phyloP scores from a whole-genome alignment of 257 asterid genomes.

The Avicennia marina region DNA sequence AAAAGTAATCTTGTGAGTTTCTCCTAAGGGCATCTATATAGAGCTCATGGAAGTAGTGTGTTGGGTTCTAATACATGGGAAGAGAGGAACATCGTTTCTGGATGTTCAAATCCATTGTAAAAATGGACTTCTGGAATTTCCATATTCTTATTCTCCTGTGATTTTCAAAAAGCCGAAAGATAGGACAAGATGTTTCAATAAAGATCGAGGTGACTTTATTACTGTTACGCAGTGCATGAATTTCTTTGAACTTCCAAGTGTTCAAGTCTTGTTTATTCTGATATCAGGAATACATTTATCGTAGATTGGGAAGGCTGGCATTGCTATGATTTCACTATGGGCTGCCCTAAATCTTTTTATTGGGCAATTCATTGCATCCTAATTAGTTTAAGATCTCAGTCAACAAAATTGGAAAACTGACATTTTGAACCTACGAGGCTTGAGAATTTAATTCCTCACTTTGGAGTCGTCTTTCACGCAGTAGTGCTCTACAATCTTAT shows the following conservation, averaged over 20 bases:
- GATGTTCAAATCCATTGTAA: conserved; percentile 9
- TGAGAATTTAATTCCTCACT: no score
- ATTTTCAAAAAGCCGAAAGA: neutral
- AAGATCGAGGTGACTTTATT: neutral
- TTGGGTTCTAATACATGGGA: conserved; percentile 15
- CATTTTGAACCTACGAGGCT: neutral
- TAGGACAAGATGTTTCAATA: neutral
- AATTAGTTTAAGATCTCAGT: neutral
- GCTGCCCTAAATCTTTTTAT: neutral
- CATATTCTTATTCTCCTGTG: neutral
- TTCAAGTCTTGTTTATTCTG: neutral
- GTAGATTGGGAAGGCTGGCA: neutral
- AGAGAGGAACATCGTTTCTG: conserved; percentile 11
- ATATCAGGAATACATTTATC: neutral
- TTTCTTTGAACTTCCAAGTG: neutral
- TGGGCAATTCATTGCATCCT: neutral
- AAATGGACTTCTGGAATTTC: neutral
- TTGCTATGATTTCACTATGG: neutral
- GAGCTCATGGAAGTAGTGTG: conserved; percentile 18
- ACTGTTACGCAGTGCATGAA: neutral
- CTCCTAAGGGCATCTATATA: conserved; percentile 17
- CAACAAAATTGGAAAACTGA: neutral
- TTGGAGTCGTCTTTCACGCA: neutral
- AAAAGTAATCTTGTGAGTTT: conserved; percentile 22
- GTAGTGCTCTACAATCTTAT: neutral